Evolutionary conservation across 2,329 filamentous ascomycete species (phyloP), one percentile per base, ranked within the genome.

Genomic region (Amphichorda felina): DNA sequence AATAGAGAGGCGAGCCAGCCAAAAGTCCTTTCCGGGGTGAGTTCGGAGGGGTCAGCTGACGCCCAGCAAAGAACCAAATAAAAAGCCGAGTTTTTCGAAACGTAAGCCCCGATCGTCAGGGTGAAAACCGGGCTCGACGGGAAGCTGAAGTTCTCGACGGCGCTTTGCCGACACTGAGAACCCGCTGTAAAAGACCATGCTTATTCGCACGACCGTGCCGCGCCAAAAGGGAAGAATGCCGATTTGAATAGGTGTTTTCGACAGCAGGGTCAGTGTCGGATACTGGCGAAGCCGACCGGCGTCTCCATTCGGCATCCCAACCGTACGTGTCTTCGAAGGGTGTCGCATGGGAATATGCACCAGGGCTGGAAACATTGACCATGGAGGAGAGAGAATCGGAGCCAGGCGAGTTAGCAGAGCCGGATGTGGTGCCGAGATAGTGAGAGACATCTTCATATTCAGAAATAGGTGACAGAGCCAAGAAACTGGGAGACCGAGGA

Each of bases 291-390:
- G 14, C 6, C 25, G 7, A 8, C 14, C 28, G 34, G 30, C 46
- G 47, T 13, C 48, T 38, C 30, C 49, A 48, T 42, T 66, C 66
- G 8, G 66, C 66, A 39, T 73, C 68, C 70, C 69, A 74, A 10
- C 70, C 69, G 38, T 73, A 73, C 4, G 60, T 44, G 37, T 73
- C 68, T 2, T 55, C 49, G 5, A 50, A 50, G 4, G 52, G 50
- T 11, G 46, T 47, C 8, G 46, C 39, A 34, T 42, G 45, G 5
- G 42, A 48, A 30, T 49, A 52, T 5, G 48, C 35, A 5, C 51
- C 52, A 2, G 50, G 49, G 27, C 51, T 50, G 19, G 48, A 41
- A 22, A 50, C 39, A n/a, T 42, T 48, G 4, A 51, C 38, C 17
- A 32, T 13, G 15, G 30, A 30, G 29, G 29, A 32, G 11, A 17